Percentiles rank a stretch among this genome's conserved stretches.
Evolutionary conservation across 495 filamentous ascomycete genomes (phyloP).

Genomic region (Xylaria palmicola): DNA sequence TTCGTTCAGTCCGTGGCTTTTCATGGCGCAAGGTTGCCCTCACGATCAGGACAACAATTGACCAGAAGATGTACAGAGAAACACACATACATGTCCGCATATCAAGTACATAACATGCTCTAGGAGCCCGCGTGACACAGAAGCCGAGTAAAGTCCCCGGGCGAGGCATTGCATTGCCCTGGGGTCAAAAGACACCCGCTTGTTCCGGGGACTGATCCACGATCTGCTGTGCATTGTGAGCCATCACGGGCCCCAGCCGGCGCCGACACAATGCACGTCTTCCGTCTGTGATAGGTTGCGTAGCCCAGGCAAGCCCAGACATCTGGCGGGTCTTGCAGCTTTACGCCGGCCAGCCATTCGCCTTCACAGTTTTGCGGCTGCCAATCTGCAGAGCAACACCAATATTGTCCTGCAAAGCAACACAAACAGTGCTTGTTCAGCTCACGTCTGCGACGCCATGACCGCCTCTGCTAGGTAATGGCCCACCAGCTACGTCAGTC

Average conservation of each 20-base stretch:
- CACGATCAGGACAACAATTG: too few relatives aligned
- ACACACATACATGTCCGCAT: too few relatives aligned
- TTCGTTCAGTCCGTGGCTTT: not conserved
- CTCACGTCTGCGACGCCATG: not conserved
- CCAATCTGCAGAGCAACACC: not conserved
- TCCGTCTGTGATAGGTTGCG: not conserved
- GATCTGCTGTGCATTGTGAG: not conserved
- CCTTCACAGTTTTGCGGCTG: not conserved
- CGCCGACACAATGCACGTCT: not conserved
- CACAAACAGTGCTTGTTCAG: conserved; percentile 1
- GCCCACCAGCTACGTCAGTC: not conserved
- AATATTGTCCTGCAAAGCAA: conserved; percentile 2
- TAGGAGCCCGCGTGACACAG: too few relatives aligned
- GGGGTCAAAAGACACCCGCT: not conserved
- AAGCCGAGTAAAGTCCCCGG: not conserved
- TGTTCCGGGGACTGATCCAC: not conserved
- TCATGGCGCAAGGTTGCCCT: too few relatives aligned
- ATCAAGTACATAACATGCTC: too few relatives aligned
- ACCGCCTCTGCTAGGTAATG: not conserved
- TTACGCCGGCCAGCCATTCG: not conserved
- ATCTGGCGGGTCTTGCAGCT: not conserved
- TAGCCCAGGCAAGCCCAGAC: too few relatives aligned
- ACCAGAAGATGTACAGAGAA: too few relatives aligned
- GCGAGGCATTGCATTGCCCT: not conserved
- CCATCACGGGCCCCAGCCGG: not conserved